Evolutionary conservation across 768 basidiomycete species (phyloP).

Genomic region (Agaricus sinodeliciosus): DNA sequence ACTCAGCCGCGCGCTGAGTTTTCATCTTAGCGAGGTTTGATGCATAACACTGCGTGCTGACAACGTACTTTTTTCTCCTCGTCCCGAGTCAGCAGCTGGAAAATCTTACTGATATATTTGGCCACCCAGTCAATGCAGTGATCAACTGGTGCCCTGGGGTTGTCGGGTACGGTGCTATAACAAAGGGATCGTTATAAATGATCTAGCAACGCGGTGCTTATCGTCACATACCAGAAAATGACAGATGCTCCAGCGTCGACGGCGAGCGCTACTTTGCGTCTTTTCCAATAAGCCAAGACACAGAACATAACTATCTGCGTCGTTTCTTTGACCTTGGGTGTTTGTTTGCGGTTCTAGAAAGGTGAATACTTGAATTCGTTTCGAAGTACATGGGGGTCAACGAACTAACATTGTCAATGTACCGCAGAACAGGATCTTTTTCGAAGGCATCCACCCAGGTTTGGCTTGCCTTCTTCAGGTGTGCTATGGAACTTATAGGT

Average conservation of each 20-base stretch:
- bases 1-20: constrained; percentile 16
- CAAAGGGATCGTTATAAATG: not conserved
- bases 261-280: constrained; percentile 15
- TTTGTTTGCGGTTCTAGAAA: constrained; percentile 11
- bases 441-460: constrained; percentile 18
- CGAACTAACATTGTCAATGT: constrained; percentile 14
- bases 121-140: not conserved
- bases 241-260: constrained; percentile 14
- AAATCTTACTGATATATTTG: not conserved
- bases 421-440: constrained; percentile 16
- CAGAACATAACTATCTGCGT: constrained; percentile 11
- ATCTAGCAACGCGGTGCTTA: no score
- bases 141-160: not conserved
- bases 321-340: constrained; percentile 1
- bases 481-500: constrained; percentile 8
- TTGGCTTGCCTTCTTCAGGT: constrained; percentile 19
- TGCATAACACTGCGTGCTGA: not conserved
- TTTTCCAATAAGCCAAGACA: constrained; percentile 12
- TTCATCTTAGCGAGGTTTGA: not conserved
- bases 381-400: not conserved
- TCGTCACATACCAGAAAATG: constrained; percentile 14
- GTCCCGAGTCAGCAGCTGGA: not conserved
- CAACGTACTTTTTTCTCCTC: constrained; percentile 3
- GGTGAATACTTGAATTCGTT: not conserved
- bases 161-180: not conserved